Conservation (phyloP, 139 green algal genomes). For the Gonium pectorale region DNA sequence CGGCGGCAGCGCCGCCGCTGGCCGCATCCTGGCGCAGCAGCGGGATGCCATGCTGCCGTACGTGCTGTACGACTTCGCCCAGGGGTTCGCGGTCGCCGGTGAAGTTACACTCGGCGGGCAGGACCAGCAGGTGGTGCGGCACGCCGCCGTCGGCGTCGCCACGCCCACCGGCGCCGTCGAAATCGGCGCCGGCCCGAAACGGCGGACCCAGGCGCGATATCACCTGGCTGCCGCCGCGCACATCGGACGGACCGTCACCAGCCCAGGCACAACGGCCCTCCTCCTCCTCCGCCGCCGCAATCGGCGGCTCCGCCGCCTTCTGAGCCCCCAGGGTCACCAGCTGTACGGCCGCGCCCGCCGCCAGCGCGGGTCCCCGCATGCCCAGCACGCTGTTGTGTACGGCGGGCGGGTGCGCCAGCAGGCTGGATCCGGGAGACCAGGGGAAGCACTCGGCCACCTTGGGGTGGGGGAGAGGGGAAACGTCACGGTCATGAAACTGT, state of each 20-base stretch:
- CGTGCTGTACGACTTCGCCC: slow-evolving; percentile 24
- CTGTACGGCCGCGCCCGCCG: slow-evolving; percentile 52
- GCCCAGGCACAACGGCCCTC: too few relatives aligned
- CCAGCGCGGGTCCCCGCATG: slow-evolving; percentile 74
- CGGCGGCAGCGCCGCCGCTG: background rate
- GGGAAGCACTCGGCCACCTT: slow-evolving; percentile 85
- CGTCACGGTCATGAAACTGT: background rate
- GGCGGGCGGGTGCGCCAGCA: slow-evolving; percentile 70
- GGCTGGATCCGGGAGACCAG: slow-evolving; percentile 65
- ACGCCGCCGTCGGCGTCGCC: background rate
- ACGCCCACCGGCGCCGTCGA: background rate
- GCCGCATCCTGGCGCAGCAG: background rate
- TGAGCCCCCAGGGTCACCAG: slow-evolving; percentile 6
- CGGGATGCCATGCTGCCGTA: background rate
- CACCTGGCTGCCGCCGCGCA: background rate
- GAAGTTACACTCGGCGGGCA: slow-evolving; percentile 93
- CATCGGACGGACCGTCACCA: too few relatives aligned
- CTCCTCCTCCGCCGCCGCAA: background rate
- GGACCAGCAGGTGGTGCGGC: slow-evolving; percentile 74
- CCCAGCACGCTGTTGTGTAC: slow-evolving; percentile 89
- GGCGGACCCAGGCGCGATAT: too few relatives aligned
- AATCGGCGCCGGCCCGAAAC: background rate
- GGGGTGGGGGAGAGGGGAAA: background rate
- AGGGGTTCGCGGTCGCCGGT: slow-evolving; percentile 70
- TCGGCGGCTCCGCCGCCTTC: background rate